Evolutionary conservation across 2,329 filamentous ascomycete species (phyloP), one percentile per base, ranked within the genome.

Genomic region (Uncinocarpus reesii): DNA sequence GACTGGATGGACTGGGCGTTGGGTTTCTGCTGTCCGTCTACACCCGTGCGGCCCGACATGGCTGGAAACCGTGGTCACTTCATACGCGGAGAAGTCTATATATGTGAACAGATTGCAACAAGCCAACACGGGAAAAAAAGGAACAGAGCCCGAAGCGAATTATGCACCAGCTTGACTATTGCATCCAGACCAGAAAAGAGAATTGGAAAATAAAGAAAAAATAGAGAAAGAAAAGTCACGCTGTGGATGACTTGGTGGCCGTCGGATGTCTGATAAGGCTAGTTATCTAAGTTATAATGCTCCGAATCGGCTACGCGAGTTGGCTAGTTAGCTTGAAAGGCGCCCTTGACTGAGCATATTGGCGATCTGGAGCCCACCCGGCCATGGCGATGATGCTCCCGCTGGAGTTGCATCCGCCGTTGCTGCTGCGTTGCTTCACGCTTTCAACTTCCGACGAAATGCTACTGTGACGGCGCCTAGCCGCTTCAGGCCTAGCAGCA

Each of bases 1-100:
- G 28, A 40, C 18, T 51, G 42, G 31, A 52, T 47, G n/a, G 46
- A 48, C 46, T 35, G 35, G 1, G 46, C 29, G 42, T 15, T 23
- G n/a, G 20, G 28, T 36, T 29, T 32, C 28, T n/a, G 31, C 21
- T 45, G 42, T 23, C 13, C 31, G 24, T 18, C 42, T 26, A 21
- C 28, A 18, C n/a, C 34, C 21, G 42, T n/a, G n/a, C n/a, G 10
- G 36, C 36, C 36, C 11, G 21, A 16, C 42, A 45, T 45, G 2
- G 42, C 32, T 24, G 28, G 16, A 16, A 31, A n/a, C 32, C 0
- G 3, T 3, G n/a, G n/a, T n/a, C 7, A 13, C 41, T 43, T 21
- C 18, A 43, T 23, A 24, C 28, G 35, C 41, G 7, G 18, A 23
- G n/a, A 4, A 3, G 18, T 37, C 2, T 36, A 20, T 18, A 35